Evolutionary conservation across 345 rosid species (phyloP), one percentile per base, ranked within the genome.

Genomic region (Clarkia xantiana): DNA sequence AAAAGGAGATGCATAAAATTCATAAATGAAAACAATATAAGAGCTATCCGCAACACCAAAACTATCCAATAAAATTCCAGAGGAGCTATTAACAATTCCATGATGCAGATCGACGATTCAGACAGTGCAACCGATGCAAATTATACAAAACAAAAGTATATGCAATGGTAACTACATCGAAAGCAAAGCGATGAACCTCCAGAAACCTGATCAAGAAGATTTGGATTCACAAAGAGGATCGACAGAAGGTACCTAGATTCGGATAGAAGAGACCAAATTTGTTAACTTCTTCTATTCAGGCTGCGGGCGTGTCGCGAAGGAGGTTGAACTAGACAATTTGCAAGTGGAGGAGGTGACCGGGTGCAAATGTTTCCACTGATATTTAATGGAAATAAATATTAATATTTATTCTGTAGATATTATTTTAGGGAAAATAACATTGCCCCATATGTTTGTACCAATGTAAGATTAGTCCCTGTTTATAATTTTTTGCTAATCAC

Each of bases 151-250:
- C 36, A 47, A 20, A 20, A 22, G n/a, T 18, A 12, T 18, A 11
- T 22, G 13, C 7, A 49, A 34, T 25, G 18, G 40, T 23, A 12
- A 25, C 25, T 19, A 8, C 36, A 49, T 29, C 18, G 22, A 49
- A 18, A 49, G 18, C 18, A 11, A 10, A 12, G 18, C 22, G 2
- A 12, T 14, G 14, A 47, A 19, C 36, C 36, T 23, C 7, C 40
- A 6, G 52, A 25, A 47, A 47, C 34, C 36, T 47, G 25, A 47
- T 48, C n/a, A n/a, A n/a, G n/a, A n/a, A n/a, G 51, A 47, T 20
- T 20, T 17, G 25, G 51, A 15, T 47, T 12, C 41, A 13, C 41
- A 11, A 44, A 7, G 50, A 9, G 34, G 41, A 15, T 25, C 40
- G 22, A 49, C 11, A 4, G 10, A 40, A 17, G 50, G 18, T 12